Evolutionary conservation across 2,329 filamentous ascomycete species (phyloP).

Genomic region (Cladophialophora immunda): DNA sequence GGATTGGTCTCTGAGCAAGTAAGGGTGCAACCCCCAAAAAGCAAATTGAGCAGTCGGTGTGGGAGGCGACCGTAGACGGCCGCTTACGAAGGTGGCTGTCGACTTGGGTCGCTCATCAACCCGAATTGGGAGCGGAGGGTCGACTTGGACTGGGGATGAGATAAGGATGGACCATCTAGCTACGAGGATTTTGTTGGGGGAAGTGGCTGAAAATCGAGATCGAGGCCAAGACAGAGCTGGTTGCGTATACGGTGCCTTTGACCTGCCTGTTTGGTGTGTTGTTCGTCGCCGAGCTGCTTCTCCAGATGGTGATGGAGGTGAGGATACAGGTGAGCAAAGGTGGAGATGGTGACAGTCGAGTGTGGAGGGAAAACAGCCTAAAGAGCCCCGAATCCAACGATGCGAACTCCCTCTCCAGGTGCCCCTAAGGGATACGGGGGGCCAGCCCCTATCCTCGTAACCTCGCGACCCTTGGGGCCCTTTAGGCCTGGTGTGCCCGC

Average conservation of each 20-base stretch:
- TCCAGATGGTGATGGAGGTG: not conserved
- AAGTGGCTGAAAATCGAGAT: slow-evolving; percentile 10
- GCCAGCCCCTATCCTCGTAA: not conserved
- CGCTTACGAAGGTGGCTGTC: slow-evolving; percentile 3
- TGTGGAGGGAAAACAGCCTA: not conserved
- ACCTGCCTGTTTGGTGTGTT: slow-evolving; percentile 1
- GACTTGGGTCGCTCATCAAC: not conserved
- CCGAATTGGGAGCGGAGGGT: slow-evolving; percentile 17
- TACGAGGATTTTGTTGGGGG: slow-evolving; percentile 1
- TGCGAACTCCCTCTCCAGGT: not conserved
- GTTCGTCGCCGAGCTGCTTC: not conserved
- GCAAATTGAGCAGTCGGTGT: not conserved
- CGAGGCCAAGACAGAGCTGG: not conserved
- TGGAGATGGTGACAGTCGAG: not conserved
- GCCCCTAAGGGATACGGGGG: not conserved
- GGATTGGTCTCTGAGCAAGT: slow-evolving; percentile 29
- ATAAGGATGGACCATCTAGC: slow-evolving; percentile 10
- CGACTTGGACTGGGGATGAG: not conserved
- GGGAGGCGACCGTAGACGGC: not conserved
- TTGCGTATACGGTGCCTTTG: not conserved
- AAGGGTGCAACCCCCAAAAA: not conserved
- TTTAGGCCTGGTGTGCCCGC: not conserved
- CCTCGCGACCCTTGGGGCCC: not conserved
- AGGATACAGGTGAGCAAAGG: not conserved
- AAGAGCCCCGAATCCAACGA: not conserved